Conservation (phyloP, 768 basidiomycete genomes). For the Pisolithus tinctorius region DNA sequence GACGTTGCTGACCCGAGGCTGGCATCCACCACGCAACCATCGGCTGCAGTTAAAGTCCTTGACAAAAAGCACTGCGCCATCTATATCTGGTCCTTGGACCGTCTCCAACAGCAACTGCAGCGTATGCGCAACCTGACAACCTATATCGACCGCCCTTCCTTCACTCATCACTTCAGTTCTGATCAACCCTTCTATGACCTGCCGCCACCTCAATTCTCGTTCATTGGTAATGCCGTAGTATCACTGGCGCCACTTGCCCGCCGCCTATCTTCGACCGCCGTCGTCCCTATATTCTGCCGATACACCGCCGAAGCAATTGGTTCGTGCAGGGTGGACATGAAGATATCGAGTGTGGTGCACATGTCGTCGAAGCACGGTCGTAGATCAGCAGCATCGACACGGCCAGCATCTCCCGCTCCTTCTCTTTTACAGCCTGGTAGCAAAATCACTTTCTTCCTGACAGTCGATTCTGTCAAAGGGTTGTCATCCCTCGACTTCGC, state of each 20-base stretch:
- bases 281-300: conserved; percentile 85
- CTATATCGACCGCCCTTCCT: conserved; percentile 87
- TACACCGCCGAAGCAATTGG: conserved; percentile 96
- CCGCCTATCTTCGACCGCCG: conserved; percentile 64
- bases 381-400: conserved; percentile 59
- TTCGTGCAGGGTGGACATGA: conserved; percentile 83
- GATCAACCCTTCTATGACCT: conserved; percentile 91
- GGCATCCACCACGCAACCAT: conserved; percentile 68
- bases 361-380: conserved; percentile 52
- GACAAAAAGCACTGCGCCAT: conserved; percentile 84
- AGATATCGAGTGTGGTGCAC: conserved; percentile 61
- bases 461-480: conserved; percentile 83
- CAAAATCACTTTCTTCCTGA: conserved; percentile 80
- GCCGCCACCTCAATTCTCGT: conserved; percentile 84
- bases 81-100: conserved; percentile 87
- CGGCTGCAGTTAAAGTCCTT: conserved; percentile 84
- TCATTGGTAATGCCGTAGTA: conserved; percentile 82
- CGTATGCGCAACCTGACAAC: conserved; percentile 91
- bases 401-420: conserved; percentile 70
- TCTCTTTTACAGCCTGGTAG: conserved; percentile 62
- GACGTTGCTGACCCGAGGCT: conserved; percentile 84
- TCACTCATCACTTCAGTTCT: conserved; percentile 89
- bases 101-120: conserved; percentile 81
- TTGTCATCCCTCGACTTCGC: conserved; percentile 87
- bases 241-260: conserved; percentile 79